Conservation (phyloP, 345 rosid species). For the Boechera retrofracta region DNA sequence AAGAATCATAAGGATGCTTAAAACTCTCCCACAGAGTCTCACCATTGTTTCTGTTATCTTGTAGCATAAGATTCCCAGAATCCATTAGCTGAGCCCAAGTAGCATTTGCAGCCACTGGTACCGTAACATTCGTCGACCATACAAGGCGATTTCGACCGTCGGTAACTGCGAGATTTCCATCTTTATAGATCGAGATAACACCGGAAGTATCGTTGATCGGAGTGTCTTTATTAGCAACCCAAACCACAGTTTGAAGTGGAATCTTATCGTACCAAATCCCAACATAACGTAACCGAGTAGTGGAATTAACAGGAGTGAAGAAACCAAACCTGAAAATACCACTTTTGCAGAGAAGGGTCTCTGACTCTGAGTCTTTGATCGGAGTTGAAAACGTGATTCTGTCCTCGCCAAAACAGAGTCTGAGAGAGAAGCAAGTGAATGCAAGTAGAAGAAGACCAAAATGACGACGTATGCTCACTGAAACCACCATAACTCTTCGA, state of each 20-base stretch:
- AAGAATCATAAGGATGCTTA: constrained; percentile 47
- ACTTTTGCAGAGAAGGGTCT: constrained; percentile 44
- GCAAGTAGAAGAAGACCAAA: constrained; percentile 33
- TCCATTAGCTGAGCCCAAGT: constrained; percentile 53
- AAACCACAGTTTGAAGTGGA: constrained; percentile 44
- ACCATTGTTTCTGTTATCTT: constrained; percentile 36
- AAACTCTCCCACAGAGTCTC: constrained; percentile 66
- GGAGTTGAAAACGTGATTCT: constrained; percentile 44
- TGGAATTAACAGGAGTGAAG: constrained; percentile 57
- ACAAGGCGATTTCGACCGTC: constrained; percentile 46
- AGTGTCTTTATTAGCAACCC: constrained; percentile 63
- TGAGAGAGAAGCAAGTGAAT: constrained; percentile 14
- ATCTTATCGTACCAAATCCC: constrained; percentile 59
- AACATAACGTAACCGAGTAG: constrained; percentile 47
- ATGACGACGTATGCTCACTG: constrained; percentile 4
- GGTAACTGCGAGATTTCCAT: constrained; percentile 59
- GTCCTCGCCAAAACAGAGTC: constrained; percentile 41
- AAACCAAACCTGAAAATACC: constrained; percentile 57
- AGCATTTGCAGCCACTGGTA: constrained; percentile 27
- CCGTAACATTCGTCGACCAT: constrained; percentile 62
- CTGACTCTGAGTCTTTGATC: constrained; percentile 45
- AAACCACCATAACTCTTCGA: constrained; percentile 18
- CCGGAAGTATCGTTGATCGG: constrained; percentile 58
- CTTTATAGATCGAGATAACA: constrained; percentile 44
- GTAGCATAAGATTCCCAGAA: constrained; percentile 59